Conservation (phyloP, 2,329 filamentous ascomycete species). For the Colletotrichum spaethianum region DNA sequence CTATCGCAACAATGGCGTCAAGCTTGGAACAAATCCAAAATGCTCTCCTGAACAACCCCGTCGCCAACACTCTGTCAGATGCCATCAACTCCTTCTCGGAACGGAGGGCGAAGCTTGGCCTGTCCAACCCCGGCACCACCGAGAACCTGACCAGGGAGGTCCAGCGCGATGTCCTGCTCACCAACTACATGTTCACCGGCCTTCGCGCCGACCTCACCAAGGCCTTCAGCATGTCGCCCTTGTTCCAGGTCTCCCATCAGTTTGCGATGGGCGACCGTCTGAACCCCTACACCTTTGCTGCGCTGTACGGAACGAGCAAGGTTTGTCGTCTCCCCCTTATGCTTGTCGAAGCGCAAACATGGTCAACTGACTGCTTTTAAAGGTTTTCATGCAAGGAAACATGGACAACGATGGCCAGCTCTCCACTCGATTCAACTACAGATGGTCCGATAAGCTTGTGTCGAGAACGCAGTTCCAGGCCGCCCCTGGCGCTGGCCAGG, state of each 20-base stretch:
- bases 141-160: conserved; percentile 93
- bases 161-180: conserved; percentile 95
- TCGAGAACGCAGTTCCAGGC: conserved; percentile 92
- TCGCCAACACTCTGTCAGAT: conserved; percentile 79
- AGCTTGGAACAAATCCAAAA: conserved; percentile 62
- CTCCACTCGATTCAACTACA: conserved; percentile 91
- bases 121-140: conserved; percentile 92
- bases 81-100: conserved; percentile 86
- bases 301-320: conserved; percentile 93
- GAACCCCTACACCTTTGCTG: conserved; percentile 95
- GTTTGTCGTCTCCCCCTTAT: conserved; percentile 65
- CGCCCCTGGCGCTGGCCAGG: conserved; percentile 81
- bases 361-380: conserved; percentile 7
- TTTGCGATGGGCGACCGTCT: conserved; percentile 95
- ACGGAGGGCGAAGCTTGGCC: conserved; percentile 87
- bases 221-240: conserved; percentile 90
- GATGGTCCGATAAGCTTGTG: conserved; percentile 85
- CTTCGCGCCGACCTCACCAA: conserved; percentile 97
- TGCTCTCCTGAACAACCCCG: conserved; percentile 81
- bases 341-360: conserved; percentile 4
- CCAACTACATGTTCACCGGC: conserved; percentile 96
- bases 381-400: conserved; percentile 97
- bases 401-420: conserved; percentile 93
- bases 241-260: conserved; percentile 98
- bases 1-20: conserved; percentile 64